A percentile compares a stretch with the other conserved stretches of the same genome.
These are phyloP conservation scores for Pleurotus djamor DNA, from an alignment of 768 basidiomycete species.

Conservation along the genomic window DNA sequence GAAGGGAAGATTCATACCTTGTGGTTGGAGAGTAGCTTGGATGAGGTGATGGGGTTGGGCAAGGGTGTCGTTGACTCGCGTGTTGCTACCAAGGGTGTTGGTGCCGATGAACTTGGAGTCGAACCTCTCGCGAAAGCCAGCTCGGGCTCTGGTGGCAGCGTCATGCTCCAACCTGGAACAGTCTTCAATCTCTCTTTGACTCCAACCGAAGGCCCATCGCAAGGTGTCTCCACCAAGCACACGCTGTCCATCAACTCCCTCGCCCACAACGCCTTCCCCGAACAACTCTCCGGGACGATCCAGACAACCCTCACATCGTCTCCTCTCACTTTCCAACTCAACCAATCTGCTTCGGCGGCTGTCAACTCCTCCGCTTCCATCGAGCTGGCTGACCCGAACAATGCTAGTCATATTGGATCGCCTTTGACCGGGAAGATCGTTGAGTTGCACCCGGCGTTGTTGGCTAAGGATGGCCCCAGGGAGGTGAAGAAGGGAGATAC, in stretches of 20 bases:
- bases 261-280: constrained; percentile 31
- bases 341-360: constrained; percentile 27
- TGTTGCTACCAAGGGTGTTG: not conserved
- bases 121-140: not conserved
- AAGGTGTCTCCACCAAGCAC: constrained; percentile 19
- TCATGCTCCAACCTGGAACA: constrained; percentile 31
- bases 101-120: not conserved
- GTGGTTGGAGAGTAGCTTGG: constrained; percentile 32
- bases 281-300: constrained; percentile 28
- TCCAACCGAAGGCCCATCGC: constrained; percentile 1
- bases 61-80: constrained; percentile 2
- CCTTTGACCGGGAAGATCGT: constrained; percentile 36
- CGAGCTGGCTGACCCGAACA: constrained; percentile 33
- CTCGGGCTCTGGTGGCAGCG: not conserved
- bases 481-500: constrained; percentile 29
- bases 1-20: constrained; percentile 28
- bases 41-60: constrained; percentile 16
- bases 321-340: constrained; percentile 26
- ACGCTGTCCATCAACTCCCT: constrained; percentile 28
- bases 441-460: constrained; percentile 28
- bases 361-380: constrained; percentile 18
- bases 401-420: constrained; percentile 23
- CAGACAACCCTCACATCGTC: constrained; percentile 26
- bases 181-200: constrained; percentile 29
- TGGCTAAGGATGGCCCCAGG: not conserved